A percentile compares a stretch with the other conserved stretches of the same genome.
Conservation (phyloP, 768 basidiomycete species). For the Tulasnella sp. region DNA sequence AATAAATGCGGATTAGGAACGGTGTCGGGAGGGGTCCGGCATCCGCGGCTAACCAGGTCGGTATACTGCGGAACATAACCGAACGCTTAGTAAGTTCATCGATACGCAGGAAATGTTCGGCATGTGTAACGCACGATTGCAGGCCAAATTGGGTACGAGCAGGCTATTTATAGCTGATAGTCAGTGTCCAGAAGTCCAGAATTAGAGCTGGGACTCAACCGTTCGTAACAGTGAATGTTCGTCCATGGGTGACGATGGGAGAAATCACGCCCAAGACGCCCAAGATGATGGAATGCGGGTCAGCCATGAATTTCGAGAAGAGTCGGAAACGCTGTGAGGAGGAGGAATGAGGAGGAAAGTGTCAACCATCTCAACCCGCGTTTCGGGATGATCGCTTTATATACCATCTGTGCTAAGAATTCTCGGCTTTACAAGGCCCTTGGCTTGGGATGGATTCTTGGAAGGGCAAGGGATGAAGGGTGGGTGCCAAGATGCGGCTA, state of each 20-base stretch:
- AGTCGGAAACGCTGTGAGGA: not conserved
- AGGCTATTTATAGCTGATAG: constrained; percentile 9
- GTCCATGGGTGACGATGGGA: not conserved
- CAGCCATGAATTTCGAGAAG: not conserved
- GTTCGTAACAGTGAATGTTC: constrained; percentile 5
- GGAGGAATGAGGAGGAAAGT: not conserved
- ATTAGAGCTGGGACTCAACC: not conserved
- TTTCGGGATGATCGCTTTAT: not conserved
- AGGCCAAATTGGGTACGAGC: constrained; percentile 28
- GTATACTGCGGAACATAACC: not conserved
- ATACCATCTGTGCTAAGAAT: not conserved
- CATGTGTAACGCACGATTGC: constrained; percentile 23
- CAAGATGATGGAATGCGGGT: not conserved
- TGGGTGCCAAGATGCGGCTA: not conserved
- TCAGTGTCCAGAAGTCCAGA: not conserved
- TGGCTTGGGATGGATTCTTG: not conserved
- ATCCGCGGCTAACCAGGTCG: not conserved
- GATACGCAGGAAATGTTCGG: not conserved
- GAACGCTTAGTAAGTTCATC: not conserved
- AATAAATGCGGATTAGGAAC: not conserved
- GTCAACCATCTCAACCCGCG: not conserved
- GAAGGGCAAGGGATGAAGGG: not conserved
- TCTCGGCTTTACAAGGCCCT: not conserved
- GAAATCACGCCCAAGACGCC: not conserved
- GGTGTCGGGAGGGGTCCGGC: too few species aligned